Base-by-base conservation (phyloP, 176 grass and related monocot species). In the Rhynchospora breviuscula region DNA sequence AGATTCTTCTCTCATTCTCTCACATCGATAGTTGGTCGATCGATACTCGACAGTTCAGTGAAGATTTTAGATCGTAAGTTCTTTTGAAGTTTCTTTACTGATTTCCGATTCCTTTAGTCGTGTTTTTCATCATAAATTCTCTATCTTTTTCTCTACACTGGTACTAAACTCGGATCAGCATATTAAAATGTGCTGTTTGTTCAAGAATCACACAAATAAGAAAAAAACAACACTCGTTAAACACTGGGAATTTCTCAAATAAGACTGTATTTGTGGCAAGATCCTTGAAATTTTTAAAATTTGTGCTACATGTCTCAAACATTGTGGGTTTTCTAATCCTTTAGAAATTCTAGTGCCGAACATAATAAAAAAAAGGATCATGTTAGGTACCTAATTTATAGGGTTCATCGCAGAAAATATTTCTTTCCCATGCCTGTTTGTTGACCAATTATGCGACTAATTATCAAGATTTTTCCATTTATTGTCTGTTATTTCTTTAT, bases 21-120 rank as follows among this genome's bases (percentile, higher is more conserved):
- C 3, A 35, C 65, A 15, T 44, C 66, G 13, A 45, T 45, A 7
- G 35, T 70, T 14, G 67, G 49, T 72, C 68, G n/a, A 49, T 73
- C 68, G 9, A 22, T 21, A 22, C 68, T 48, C 44, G 9, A 47
- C 68, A 46, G 17, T 35, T 67, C 26, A 46, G 14, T 40, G 17
- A 8, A 45, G 35, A 2, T 69, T 69, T 45, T 45, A 69, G 46
- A 74, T 74, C 70, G 70, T 74, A 74, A 74, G 70, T 74, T 51
- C 70, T 51, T 51, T 17, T 2, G 65, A 2, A n/a, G 1, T 45
- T 45, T 45, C 66, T 69, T 69, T 44, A 44, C 6, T 51, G 17
- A 45, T 51, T 46, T 12, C 18, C 43, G 40, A n/a, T 70, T 48
- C n/a, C 10, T 47, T 29, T 19, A 5, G 0, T 9, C 10, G n/a